Evolutionary conservation across 805 yeast species (phyloP).

Genomic region (Metschnikowia lachancei): DNA sequence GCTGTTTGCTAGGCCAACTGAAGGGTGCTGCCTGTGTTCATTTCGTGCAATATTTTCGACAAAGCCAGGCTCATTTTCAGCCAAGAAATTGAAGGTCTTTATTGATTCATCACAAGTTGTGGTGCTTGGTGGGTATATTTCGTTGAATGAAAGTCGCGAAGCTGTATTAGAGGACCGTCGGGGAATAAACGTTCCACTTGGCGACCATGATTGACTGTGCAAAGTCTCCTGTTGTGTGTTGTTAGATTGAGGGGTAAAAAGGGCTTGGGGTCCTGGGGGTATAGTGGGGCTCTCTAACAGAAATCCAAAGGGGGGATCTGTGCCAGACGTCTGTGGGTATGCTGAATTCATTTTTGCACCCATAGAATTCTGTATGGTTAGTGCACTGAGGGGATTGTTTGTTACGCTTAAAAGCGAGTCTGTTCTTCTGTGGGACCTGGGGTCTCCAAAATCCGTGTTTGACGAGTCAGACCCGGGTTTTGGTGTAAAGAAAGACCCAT

Average conservation of each 20-base stretch:
- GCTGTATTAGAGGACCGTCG: constrained; percentile 2
- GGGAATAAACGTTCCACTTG: not conserved
- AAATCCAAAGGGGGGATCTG: constrained; percentile 1
- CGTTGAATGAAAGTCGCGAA: constrained; percentile 6
- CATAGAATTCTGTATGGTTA: not conserved
- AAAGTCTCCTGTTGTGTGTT: not conserved
- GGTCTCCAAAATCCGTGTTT: not conserved
- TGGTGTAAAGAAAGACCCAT: constrained; percentile 5
- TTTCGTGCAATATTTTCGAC: not conserved
- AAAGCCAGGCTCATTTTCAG: not conserved
- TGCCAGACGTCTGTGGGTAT: not conserved
- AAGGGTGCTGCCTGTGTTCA: not conserved
- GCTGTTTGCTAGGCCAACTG: not conserved
- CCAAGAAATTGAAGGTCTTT: not conserved
- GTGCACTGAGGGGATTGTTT: not conserved
- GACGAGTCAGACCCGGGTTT: not conserved
- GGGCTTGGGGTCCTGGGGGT: not conserved
- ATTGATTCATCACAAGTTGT: not conserved
- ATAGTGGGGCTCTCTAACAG: constrained; percentile 2
- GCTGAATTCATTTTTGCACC: constrained; percentile 4
- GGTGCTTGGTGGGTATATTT: not conserved
- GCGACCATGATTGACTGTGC: constrained; percentile 2
- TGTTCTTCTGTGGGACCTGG: not conserved
- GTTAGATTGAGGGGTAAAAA: constrained; percentile 2
- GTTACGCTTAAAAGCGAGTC: not conserved